A percentile compares a stretch with the other conserved stretches of the same genome.
Conservation (phyloP, 306 rosid genomes). For the Sophora flavescens region DNA sequence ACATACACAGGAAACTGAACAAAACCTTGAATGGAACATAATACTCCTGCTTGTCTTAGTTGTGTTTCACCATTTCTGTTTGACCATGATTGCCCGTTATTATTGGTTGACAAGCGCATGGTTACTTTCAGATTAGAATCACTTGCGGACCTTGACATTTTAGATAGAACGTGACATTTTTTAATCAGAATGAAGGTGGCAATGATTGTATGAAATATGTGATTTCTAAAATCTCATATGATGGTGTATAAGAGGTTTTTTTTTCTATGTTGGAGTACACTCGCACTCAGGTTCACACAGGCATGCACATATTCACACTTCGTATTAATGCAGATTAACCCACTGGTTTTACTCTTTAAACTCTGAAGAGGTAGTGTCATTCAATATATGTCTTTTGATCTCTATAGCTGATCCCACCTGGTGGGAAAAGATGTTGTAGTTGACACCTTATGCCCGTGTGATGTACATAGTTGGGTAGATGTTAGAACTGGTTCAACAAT, state of each 20-base stretch:
- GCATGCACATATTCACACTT: not conserved
- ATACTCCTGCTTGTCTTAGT: not conserved
- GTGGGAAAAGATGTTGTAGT: too few relatives aligned
- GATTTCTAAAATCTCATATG: not conserved
- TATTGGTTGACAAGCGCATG: not conserved
- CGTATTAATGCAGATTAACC: slow-evolving; percentile 11
- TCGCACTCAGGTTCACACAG: not conserved
- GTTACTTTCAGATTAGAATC: not conserved
- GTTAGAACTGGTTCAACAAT: too few relatives aligned
- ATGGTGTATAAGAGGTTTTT: not conserved
- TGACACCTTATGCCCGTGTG: slow-evolving; percentile 21
- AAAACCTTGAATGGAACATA: not conserved
- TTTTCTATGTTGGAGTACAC: not conserved
- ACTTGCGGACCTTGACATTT: not conserved
- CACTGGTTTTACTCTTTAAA: not conserved
- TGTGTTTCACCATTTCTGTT: not conserved
- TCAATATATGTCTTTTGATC: not conserved
- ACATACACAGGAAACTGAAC: not conserved
- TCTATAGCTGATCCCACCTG: too few relatives aligned
- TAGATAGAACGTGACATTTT: not conserved
- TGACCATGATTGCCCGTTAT: not conserved
- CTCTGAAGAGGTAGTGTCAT: slow-evolving; percentile 9
- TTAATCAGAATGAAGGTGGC: not conserved
- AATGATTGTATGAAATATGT: not conserved
- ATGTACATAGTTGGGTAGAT: not conserved